Base-by-base conservation (phyloP, 768 basidiomycete genomes). In the Tylopilus plumbeoviolaceoides region DNA sequence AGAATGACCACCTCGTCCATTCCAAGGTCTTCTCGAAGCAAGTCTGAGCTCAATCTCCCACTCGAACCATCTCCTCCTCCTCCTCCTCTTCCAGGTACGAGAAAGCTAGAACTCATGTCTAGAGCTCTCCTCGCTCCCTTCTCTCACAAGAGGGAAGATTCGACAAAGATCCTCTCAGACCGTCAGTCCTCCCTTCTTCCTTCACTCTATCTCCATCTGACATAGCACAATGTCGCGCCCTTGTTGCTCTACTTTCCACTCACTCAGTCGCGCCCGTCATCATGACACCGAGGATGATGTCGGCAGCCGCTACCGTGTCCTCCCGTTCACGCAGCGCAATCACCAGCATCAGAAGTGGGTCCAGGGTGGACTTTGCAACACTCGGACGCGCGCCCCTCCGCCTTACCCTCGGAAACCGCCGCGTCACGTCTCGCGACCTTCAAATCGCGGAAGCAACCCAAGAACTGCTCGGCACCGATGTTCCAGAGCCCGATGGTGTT, bases 281-380 rank as follows among this genome's bases (percentile, higher is more conserved):
- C 60, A 91, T 94, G 89, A 92, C 90, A 3, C 91, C 91, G 21
- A 78, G 84, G 51, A 85, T 92, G 82, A 81, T 91, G 55, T 81
- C 78, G 54, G 80, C 82, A 20, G 79, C 87, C 7, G 77, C 87
- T 3, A 84, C 83, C n/a, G 80, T 81, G 4, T 80, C 83, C n/a
- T 77, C 83, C 25, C 72, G 79, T 39, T 57, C 76, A 2, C 70
- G 71, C 42, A 61, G 63, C 7, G 55, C 68, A 17, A 58, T 71
- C 38, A 68, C 74, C 41, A 71, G 67, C 41, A 17, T 54, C 23
- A 59, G 50, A 41, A 18, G 63, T 17, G 72, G 72, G 28, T 58
- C 77, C 36, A 75, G 70, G 50, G 63, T 89, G 63, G 83, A 84
- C 69, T 92, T 92, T 70, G 81, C 87, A 10, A 82, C 87, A 23